Evolutionary conservation across 768 basidiomycete species (phyloP).

Genomic region (Serpula lacrymans): DNA sequence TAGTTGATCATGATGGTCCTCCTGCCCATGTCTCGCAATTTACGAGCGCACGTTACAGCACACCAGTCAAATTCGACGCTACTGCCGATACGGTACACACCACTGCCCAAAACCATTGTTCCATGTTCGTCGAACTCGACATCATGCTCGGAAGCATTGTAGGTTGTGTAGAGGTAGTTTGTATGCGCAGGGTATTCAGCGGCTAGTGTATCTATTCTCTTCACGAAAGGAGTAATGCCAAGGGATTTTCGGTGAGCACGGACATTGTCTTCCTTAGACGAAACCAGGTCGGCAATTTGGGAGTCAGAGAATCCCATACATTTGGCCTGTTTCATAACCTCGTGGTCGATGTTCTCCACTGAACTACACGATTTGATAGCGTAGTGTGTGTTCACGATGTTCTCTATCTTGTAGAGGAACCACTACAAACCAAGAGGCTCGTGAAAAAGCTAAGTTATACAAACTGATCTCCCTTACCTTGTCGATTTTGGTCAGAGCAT

Average conservation of each 20-base stretch:
- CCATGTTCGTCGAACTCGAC: conserved; percentile 95
- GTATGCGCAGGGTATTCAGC: conserved; percentile 99
- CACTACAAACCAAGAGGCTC: conserved; percentile 47
- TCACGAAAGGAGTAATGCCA: conserved; percentile 93
- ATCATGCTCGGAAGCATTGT: conserved; percentile 95
- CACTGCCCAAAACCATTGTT: conserved; percentile 98
- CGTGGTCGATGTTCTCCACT: conserved; percentile 63
- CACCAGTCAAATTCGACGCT: conserved; percentile 99
- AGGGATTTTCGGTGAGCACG: conserved; percentile 84
- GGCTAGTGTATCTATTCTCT: conserved; percentile 98
- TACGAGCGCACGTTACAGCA: conserved; percentile 96
- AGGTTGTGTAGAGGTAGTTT: conserved; percentile 99
- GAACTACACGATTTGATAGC: conserved; percentile 67
- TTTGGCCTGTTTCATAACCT: conserved; percentile 86
- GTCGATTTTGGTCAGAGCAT: conserved; percentile 97
- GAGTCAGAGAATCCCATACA: conserved; percentile 92
- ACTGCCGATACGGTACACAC: conserved; percentile 97
- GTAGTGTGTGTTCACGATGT: conserved; percentile 88
- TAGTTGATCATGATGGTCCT: conserved; percentile 99
- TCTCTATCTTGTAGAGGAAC: conserved; percentile 99
- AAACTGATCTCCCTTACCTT: too few relatives aligned
- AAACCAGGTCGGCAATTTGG: conserved; percentile 84
- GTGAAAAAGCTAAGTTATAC: not conserved
- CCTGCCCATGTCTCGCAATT: conserved; percentile 88
- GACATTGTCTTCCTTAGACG: conserved; percentile 70